Percentiles rank a stretch among this genome's conserved stretches.
phyloP scores from a whole-genome alignment of 2,329 filamentous ascomycete genomes.

The Zymoseptoria crescenta region DNA sequence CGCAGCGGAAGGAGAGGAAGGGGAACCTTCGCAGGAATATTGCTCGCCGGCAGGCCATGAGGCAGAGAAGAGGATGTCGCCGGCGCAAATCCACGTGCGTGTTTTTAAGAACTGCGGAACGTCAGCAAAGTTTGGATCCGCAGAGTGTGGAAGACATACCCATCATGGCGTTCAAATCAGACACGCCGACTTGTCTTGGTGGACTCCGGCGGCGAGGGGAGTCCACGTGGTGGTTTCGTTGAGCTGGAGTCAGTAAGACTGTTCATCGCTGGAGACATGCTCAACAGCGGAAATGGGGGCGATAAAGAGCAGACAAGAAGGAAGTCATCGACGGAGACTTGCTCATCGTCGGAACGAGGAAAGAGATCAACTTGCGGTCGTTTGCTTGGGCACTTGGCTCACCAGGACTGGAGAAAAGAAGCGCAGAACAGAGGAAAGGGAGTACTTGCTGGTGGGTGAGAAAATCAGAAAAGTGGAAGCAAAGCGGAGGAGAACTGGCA shows the following conservation, averaged over 20 bases:
- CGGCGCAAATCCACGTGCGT: too few relatives aligned
- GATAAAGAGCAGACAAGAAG: not conserved
- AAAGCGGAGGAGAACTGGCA: not conserved
- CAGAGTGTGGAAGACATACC: too few relatives aligned
- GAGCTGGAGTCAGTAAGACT: not conserved
- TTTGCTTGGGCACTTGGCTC: not conserved
- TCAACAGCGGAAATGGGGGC: not conserved
- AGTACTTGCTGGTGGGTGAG: not conserved
- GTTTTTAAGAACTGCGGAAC: too few relatives aligned
- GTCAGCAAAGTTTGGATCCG: too few relatives aligned
- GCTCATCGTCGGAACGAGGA: not conserved
- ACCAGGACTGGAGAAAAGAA: not conserved
- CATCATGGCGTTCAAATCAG: too few relatives aligned
- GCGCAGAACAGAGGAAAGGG: not conserved
- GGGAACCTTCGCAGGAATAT: too few relatives aligned
- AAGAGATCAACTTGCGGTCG: not conserved
- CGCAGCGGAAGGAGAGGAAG: not conserved
- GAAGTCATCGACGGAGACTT: not conserved
- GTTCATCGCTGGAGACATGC: not conserved
- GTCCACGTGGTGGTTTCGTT: too few relatives aligned
- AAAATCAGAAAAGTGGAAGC: not conserved
- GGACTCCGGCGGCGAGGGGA: too few relatives aligned
- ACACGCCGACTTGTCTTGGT: too few relatives aligned
- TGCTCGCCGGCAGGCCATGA: not conserved
- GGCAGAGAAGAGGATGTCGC: not conserved